Conservation (phyloP, 805 yeast genomes). For the Myxozyma monticola region DNA sequence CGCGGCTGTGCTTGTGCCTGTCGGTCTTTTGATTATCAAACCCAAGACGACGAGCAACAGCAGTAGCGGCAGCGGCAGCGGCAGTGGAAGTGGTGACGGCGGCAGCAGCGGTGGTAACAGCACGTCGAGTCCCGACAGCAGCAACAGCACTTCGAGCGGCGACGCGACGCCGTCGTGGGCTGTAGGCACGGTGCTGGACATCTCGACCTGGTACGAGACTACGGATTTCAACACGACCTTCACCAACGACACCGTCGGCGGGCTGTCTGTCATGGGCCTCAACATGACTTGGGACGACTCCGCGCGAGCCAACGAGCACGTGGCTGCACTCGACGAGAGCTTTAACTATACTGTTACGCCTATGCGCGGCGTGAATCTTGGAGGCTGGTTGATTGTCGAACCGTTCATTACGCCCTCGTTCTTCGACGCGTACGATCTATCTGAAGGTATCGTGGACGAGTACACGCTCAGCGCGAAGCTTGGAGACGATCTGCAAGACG, state of each 20-base stretch:
- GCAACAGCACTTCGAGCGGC: conserved; percentile 4
- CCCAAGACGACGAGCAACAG: conserved; percentile 4
- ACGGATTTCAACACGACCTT: conserved; percentile 40
- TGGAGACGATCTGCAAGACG: conserved; percentile 56
- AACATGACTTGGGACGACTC: conserved; percentile 38
- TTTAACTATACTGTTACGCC: conserved; percentile 37
- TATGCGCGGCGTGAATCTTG: conserved; percentile 71
- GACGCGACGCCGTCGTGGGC: conserved; percentile 33
- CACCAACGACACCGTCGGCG: conserved; percentile 40
- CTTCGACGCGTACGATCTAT: conserved; percentile 48
- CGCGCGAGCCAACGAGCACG: conserved; percentile 34
- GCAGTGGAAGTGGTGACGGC: neutral
- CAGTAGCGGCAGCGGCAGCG: conserved; percentile 4
- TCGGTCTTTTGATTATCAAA: conserved; percentile 35
- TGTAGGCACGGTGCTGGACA: conserved; percentile 35
- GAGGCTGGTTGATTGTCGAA: conserved; percentile 88
- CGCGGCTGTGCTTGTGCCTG: conserved; percentile 36
- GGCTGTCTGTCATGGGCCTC: conserved; percentile 41
- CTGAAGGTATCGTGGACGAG: conserved; percentile 63
- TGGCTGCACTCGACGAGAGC: conserved; percentile 35
- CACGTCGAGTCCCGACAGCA: neutral
- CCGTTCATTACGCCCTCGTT: conserved; percentile 81
- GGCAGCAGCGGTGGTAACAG: neutral
- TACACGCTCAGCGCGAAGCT: conserved; percentile 57
- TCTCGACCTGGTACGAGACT: conserved; percentile 39